Evolutionary conservation across 495 filamentous ascomycete genomes (phyloP).

Genomic region (Aspergillus kassunensis): DNA sequence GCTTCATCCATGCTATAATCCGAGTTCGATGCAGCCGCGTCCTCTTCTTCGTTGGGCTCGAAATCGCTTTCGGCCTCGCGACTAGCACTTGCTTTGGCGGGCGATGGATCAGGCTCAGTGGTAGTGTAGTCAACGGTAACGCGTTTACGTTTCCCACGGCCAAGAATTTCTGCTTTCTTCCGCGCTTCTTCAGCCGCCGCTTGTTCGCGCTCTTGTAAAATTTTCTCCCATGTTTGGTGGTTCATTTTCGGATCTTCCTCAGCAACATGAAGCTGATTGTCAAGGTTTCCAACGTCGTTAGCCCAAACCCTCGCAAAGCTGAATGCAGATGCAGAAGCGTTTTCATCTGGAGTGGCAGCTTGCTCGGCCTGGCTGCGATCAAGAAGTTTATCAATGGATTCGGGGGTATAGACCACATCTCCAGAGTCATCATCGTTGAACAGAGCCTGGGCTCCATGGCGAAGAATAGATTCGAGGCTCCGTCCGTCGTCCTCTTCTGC

Average conservation of each 20-base stretch:
- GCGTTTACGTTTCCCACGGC: constrained; percentile 71
- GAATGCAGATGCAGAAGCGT: constrained; percentile 72
- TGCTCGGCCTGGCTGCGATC: constrained; percentile 81
- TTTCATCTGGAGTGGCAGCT: constrained; percentile 51
- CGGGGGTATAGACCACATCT: constrained; percentile 72
- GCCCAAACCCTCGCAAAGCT: constrained; percentile 91
- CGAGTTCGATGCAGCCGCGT: constrained; percentile 22
- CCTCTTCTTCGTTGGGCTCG: constrained; percentile 28
- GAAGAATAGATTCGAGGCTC: constrained; percentile 84
- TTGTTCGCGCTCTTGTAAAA: constrained; percentile 75
- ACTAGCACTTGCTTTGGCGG: constrained; percentile 23
- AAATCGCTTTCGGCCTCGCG: constrained; percentile 29
- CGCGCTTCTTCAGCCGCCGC: constrained; percentile 66
- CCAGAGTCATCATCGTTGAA: constrained; percentile 67
- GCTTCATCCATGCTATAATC: constrained; percentile 18
- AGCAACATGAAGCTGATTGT: constrained; percentile 53
- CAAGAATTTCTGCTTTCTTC: constrained; percentile 62
- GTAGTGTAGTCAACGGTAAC: constrained; percentile 37
- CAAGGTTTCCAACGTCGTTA: constrained; percentile 66
- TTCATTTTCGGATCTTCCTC: constrained; percentile 46
- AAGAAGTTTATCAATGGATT: constrained; percentile 79
- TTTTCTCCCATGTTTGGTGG: constrained; percentile 79
- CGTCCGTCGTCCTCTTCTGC: constrained; percentile 66
- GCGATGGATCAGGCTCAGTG: constrained; percentile 16
- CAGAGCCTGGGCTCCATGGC: constrained; percentile 79